Evolutionary conservation across 768 basidiomycete species (phyloP), one percentile per base, ranked within the genome.

Genomic region (Steccherinum ochraceum): DNA sequence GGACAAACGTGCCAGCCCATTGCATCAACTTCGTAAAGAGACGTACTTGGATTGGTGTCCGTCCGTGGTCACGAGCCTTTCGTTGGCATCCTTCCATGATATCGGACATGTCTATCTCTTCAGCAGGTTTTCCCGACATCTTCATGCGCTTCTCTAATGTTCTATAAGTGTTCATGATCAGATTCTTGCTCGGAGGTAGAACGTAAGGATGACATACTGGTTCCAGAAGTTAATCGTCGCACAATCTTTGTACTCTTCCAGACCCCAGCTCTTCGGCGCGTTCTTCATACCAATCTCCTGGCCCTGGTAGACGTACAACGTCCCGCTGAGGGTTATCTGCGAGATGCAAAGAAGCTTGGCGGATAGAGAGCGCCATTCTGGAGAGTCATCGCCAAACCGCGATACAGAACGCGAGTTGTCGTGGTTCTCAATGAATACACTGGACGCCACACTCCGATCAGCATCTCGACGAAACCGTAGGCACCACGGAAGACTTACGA

Each of bases 171-270:
- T 42, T 35, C 30, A 35, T 16, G 30, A 35, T 16, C 7, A 35
- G 16, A 35, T 12, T 16, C 24, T 12, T 20, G 41, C 16, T n/a
- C n/a, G n/a, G n/a, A n/a, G n/a, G n/a, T n/a, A 16, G 16, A 35
- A 35, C 7, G 30, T 35, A 35, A 35, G 30, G 7, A 35, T 7
- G 16, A 16, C 30, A 35, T 46, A 81, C 84, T 70, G 59, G 2
- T 73, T 68, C 72, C 77, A 84, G 56, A 75, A 81, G 58, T 82
- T 84, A 55, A 74, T 71, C 3, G 79, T 71, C 27, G 80, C 80
- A 39, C 84, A 74, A 48, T 87, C 87, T 59, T 82, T 82, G 65
- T 87, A 89, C 58, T 86, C 83, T 50, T 86, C 81, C 20, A 86
- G 71, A 0, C 76, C 78, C 86, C 86, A 89, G 13, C 65, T 59